Conservation (phyloP, 306 rosid species). For the Fragaria ananassa region DNA sequence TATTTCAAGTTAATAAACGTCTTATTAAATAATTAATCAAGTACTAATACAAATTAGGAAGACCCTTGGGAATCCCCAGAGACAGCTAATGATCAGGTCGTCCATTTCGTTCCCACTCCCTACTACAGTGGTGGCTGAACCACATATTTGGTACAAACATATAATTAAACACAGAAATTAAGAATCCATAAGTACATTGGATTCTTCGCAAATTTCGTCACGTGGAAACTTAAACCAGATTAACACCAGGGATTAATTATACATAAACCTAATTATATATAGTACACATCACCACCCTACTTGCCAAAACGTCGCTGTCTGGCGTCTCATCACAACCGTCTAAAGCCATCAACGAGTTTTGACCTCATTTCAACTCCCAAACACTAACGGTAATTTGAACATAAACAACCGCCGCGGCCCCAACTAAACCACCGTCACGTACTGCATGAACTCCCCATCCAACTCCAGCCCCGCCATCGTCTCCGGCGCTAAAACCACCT, state of each 20-base stretch:
- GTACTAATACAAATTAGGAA: neutral
- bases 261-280: neutral
- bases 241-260: neutral
- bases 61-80: neutral
- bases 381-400: neutral
- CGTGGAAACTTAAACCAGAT: neutral
- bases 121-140: neutral
- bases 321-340: constrained; percentile 12
- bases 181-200: neutral
- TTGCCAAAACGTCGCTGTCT: neutral
- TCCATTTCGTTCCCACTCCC: neutral
- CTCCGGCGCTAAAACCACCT: constrained; percentile 73
- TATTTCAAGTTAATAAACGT: too few relatives aligned
- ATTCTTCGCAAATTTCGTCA: constrained; percentile 6
- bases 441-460: constrained; percentile 77
- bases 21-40: too few relatives aligned
- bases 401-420: neutral
- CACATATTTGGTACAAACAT: neutral
- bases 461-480: constrained; percentile 63
- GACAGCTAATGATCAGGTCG: neutral
- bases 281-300: neutral
- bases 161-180: neutral
- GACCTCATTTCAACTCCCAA: constrained; percentile 5
- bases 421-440: constrained; percentile 32
- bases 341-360: neutral